A percentile compares a stretch with the other conserved stretches of the same genome.
Evolutionary conservation across 495 filamentous ascomycete genomes (phyloP).

Genomic region (Aspergillus biplanus): DNA sequence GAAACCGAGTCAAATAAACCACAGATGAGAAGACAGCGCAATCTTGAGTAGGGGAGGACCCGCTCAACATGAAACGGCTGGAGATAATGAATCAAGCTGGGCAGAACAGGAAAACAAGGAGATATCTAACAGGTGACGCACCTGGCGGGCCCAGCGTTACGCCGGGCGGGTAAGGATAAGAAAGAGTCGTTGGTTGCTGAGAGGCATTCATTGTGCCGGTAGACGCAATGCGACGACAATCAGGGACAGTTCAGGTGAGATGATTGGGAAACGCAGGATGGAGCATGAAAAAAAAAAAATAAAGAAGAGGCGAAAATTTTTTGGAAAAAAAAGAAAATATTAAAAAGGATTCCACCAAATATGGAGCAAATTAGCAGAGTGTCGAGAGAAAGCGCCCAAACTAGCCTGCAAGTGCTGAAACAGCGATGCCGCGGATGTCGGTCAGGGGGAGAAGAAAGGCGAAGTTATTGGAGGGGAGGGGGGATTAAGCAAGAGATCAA

Average conservation of each 20-base stretch:
- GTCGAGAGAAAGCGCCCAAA: conserved; percentile 10
- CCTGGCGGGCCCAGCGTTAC: conserved; percentile 43
- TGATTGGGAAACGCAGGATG: conserved; percentile 20
- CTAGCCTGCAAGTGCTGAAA: conserved; percentile 27
- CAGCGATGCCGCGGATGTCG: conserved; percentile 29
- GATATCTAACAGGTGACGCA: conserved; percentile 37
- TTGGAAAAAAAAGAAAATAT: conserved; percentile 12
- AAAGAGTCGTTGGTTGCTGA: conserved; percentile 35
- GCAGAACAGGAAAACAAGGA: conserved; percentile 10
- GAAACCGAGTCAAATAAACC: conserved; percentile 21
- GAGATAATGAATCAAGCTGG: conserved; percentile 18
- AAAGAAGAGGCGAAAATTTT: conserved; percentile 13
- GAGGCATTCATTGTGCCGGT: conserved; percentile 42
- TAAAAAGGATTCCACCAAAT: conserved; percentile 3
- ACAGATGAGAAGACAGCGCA: conserved; percentile 12
- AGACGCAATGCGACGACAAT: conserved; percentile 27
- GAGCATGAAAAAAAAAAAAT: conserved; percentile 20
- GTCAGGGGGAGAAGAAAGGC: conserved; percentile 15
- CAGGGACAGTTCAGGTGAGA: conserved; percentile 20
- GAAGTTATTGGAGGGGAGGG: conserved; percentile 23
- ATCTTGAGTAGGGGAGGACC: conserved; percentile 16
- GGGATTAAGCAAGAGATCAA: conserved; percentile 17
- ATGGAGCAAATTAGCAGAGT: conserved; percentile 11
- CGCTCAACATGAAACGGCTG: conserved; percentile 26
- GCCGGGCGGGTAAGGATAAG: conserved; percentile 42